phyloP scores from a whole-genome alignment of 2,329 filamentous ascomycete genomes.

The Penicillium vulpinum region DNA sequence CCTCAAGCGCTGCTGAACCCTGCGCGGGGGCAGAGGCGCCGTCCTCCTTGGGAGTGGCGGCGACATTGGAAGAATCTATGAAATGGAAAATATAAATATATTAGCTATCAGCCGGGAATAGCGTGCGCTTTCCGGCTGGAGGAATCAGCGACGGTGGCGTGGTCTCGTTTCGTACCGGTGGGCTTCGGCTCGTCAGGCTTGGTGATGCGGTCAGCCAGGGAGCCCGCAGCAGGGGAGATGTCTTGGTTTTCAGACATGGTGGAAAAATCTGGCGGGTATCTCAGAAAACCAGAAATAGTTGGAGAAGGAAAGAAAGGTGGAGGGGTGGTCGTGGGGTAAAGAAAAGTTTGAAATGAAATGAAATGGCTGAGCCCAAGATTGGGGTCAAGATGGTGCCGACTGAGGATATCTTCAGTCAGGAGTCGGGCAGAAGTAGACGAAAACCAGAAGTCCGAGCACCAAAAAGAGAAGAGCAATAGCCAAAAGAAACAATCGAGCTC shows the following conservation, averaged over 20 bases:
- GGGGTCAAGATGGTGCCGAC: not conserved
- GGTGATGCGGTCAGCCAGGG: constrained; percentile 52
- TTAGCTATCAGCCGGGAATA: constrained; percentile 27
- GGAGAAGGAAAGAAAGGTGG: constrained; percentile 3
- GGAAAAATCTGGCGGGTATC: not conserved
- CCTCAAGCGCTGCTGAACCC: constrained; percentile 57
- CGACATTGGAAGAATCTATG: constrained; percentile 16
- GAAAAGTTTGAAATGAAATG: constrained; percentile 1
- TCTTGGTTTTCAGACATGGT: constrained; percentile 42
- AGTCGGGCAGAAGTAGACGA: not conserved
- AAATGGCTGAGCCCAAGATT: not conserved
- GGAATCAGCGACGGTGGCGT: constrained; percentile 15
- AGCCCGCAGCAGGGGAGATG: constrained; percentile 34
- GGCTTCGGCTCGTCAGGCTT: constrained; percentile 38
- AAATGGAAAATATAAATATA: constrained; percentile 3
- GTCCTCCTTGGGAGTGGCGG: constrained; percentile 32
- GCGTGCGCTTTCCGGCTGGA: not conserved
- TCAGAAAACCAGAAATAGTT: not conserved
- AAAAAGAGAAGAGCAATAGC: not conserved
- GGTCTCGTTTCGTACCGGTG: constrained; percentile 31
- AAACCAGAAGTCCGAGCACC: not conserved
- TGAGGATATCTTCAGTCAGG: not conserved
- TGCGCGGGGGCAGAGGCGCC: constrained; percentile 39
- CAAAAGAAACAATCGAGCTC: not conserved
- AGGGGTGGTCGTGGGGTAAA: constrained; percentile 9